Percentiles rank a stretch among this genome's conserved stretches.
Conservation (phyloP, 1,284 basidiomycete genomes). For the Heterobasidion parviporum region DNA sequence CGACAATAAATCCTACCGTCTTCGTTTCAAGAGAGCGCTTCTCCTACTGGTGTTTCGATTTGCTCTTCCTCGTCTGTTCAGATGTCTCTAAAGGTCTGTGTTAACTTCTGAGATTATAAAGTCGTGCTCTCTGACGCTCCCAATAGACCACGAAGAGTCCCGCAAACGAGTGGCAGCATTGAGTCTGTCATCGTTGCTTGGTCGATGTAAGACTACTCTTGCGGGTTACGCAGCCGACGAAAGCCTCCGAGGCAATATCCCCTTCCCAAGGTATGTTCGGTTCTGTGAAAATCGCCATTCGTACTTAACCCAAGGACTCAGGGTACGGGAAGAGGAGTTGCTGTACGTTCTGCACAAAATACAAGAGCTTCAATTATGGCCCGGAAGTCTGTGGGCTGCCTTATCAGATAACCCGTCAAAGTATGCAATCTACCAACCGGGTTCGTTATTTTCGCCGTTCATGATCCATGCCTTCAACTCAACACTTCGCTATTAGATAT, state of each 20-base stretch:
- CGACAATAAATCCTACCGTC: constrained; percentile 30
- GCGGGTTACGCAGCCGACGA: constrained; percentile 77
- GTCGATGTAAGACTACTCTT: constrained; percentile 64
- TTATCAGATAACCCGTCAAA: constrained; percentile 54
- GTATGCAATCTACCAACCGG: constrained; percentile 43
- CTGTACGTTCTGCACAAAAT: constrained; percentile 77
- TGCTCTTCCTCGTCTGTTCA: constrained; percentile 77
- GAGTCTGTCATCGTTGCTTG: constrained; percentile 62
- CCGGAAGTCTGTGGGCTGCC: constrained; percentile 70
- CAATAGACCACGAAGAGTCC: constrained; percentile 47
- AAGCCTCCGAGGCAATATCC: constrained; percentile 71
- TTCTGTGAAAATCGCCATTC: not conserved
- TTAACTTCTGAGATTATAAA: not conserved
- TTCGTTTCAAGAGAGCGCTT: constrained; percentile 73
- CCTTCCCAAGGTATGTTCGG: constrained; percentile 67
- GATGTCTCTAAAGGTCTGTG: constrained; percentile 48
- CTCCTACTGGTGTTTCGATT: constrained; percentile 91
- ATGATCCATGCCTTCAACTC: not conserved
- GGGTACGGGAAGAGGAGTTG: constrained; percentile 84
- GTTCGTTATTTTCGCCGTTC: constrained; percentile 24
- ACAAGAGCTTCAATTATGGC: constrained; percentile 60
- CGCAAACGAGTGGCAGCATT: constrained; percentile 64
- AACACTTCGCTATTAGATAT: constrained; percentile 23
- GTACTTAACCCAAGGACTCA: constrained; percentile 19
- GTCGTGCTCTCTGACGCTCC: not conserved